These are phyloP conservation scores for Clarkia xantiana DNA, from an alignment of 345 rosid species.

Conservation along the genomic window DNA sequence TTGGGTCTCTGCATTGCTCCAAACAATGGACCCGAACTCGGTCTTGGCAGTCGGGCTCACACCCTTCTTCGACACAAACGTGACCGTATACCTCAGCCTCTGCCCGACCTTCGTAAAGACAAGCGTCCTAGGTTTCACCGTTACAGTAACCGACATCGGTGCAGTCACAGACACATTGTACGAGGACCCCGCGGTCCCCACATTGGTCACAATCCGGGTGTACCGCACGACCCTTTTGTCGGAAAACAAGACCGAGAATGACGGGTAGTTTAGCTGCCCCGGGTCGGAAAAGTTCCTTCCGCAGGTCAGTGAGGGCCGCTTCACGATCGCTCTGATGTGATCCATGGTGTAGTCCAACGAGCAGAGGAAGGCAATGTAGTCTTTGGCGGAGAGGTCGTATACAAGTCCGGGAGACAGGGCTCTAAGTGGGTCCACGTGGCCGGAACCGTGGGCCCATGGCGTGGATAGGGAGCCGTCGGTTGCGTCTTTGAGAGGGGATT, in stretches of 20 bases:
- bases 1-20: conserved; percentile 51
- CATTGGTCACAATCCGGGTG: conserved; percentile 69
- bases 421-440: conserved; percentile 68
- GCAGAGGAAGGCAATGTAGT: conserved; percentile 65
- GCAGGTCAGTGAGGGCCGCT: conserved; percentile 51
- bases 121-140: conserved; percentile 46
- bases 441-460: conserved; percentile 67
- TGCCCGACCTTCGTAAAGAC: conserved; percentile 44
- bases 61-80: conserved; percentile 52
- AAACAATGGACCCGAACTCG: conserved; percentile 57
- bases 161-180: conserved; percentile 36
- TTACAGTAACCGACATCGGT: conserved; percentile 36
- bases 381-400: conserved; percentile 53
- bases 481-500: conserved; percentile 49
- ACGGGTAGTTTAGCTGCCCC: conserved; percentile 78
- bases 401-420: conserved; percentile 81
- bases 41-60: conserved; percentile 16
- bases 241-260: conserved; percentile 64
- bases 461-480: conserved; percentile 40
- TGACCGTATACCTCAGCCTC: conserved; percentile 58
- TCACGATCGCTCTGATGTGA: conserved; percentile 47
- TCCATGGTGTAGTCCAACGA: conserved; percentile 49
- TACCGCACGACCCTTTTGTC: conserved; percentile 54
- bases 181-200: conserved; percentile 42
- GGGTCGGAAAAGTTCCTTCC: conserved; percentile 45